These are phyloP conservation scores for Microthyrium microscopicum DNA, from an alignment of 2,329 filamentous ascomycete genomes.

Conservation along the genomic window DNA sequence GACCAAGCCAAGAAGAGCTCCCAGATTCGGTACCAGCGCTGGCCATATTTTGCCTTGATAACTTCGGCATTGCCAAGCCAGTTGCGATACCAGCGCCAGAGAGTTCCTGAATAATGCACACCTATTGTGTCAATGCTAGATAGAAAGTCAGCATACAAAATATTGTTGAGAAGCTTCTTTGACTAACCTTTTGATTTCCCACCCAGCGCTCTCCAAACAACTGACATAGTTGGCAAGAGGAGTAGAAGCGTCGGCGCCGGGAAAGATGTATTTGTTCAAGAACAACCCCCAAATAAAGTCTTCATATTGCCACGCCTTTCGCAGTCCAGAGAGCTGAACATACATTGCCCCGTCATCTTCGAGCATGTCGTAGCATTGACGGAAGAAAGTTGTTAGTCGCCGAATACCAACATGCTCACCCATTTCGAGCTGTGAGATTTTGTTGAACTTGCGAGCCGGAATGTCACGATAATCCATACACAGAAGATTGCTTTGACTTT, in stretches of 20 bases:
- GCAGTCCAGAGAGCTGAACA: conserved; percentile 84
- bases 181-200: conserved; percentile 86
- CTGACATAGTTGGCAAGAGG: conserved; percentile 78
- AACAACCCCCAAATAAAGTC: conserved; percentile 96
- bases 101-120: conserved; percentile 88
- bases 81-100: conserved; percentile 98
- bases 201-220: conserved; percentile 69
- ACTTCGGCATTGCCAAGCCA: conserved; percentile 91
- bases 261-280: conserved; percentile 99
- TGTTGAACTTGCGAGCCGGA: conserved; percentile 67
- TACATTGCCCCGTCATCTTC: conserved; percentile 94
- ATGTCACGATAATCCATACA: conserved; percentile 98
- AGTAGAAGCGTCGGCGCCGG: conserved; percentile 86
- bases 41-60: conserved; percentile 87
- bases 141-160: too few species aligned
- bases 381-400: conserved; percentile 65
- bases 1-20: conserved; percentile 80
- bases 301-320: conserved; percentile 94
- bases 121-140: conserved; percentile 65
- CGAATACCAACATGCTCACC: conserved; percentile 95
- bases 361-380: conserved; percentile 85
- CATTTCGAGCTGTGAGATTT: conserved; percentile 97
- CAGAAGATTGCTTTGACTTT: conserved; percentile 79
- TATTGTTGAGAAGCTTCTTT: too few species aligned
- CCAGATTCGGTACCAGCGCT: conserved; percentile 92